phyloP scores from a whole-genome alignment of 257 asterid genomes.

The Solanum habrochaites region DNA sequence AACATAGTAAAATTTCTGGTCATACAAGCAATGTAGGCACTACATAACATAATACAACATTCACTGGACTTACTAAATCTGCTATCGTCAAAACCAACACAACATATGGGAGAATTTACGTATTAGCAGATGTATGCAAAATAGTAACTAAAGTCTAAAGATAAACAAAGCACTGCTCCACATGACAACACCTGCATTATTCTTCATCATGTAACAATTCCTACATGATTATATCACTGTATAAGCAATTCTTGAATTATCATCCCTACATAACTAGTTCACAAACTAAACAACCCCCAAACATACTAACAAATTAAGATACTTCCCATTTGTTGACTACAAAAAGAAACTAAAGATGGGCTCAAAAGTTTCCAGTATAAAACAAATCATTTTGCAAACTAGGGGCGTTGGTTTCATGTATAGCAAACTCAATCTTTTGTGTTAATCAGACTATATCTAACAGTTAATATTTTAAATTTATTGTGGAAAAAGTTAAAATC shows the following conservation, averaged over 20 bases:
- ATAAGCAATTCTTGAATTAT: not conserved
- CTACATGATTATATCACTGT: not conserved
- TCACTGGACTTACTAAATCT: not conserved
- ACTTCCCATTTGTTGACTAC: not conserved
- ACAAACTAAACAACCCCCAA: not conserved
- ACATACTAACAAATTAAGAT: not conserved
- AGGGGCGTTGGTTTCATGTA: not conserved
- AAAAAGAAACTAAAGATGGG: not conserved
- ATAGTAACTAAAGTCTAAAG: not conserved
- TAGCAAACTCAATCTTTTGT: not conserved
- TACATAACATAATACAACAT: not conserved
- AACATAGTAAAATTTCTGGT: not conserved
- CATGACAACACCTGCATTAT: not conserved
- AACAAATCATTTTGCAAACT: not conserved
- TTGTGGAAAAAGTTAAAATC: not conserved
- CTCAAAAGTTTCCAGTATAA: not conserved
- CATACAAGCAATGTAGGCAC: not conserved
- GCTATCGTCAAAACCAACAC: not conserved
- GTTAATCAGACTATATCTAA: not conserved
- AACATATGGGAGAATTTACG: not conserved
- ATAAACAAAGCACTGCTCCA: not conserved
- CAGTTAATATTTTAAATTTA: not conserved
- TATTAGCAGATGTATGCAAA: not conserved
- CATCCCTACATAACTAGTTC: not conserved
- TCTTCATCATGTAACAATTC: not conserved